Base-by-base conservation (phyloP, 2,329 filamentous ascomycete species). In the Aspergillus luchuensis region DNA sequence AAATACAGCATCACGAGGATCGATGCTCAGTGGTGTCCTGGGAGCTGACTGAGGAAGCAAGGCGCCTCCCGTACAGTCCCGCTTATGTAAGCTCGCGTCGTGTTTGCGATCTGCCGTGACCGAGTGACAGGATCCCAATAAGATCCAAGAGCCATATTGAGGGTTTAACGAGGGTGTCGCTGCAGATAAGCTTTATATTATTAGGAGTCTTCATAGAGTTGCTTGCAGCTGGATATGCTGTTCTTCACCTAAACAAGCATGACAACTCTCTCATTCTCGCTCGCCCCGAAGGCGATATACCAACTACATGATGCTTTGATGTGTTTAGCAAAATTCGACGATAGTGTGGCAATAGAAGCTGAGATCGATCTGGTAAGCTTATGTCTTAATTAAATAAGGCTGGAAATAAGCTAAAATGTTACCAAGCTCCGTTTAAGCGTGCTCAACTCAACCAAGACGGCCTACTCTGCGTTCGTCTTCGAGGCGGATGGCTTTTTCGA, bases 261-360 rank as follows among this genome's bases (percentile, higher is more conserved):
- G 76, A 71, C 75, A 8, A 72, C 70, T 11, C 66, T 81, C 30
- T 71, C 72, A 36, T 87, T 89, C 68, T 84, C 84, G 1, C 76
- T 89, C 45, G 79, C 78, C 43, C 85, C 86, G 11, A 79, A 82
- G 63, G 83, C 84, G 3, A 80, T 86, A 47, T 77, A 80, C 8
- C 81, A 80, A 55, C 67, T 89, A 5, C 86, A 88, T 66, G 86
- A 88, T 69, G 75, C 82, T 7, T 79, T 89, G 25, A 76, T 81
- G 39, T 89, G 87, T 68, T 79, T 89, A 1, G 79, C 82, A 57
- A 88, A 87, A 72, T 89, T 89, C 74, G 85, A 83, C 71, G 87
- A 89, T 64, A 81, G 79, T 2, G 84, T 89, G 13, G 84, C 84
- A 21, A 80, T 89, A 57, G 87, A 89, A 73, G 86, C 86, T 38